A percentile compares a stretch with the other conserved stretches of the same genome.
phyloP scores from a whole-genome alignment of 2,329 filamentous ascomycete genomes.

The Cadophora sp. region DNA sequence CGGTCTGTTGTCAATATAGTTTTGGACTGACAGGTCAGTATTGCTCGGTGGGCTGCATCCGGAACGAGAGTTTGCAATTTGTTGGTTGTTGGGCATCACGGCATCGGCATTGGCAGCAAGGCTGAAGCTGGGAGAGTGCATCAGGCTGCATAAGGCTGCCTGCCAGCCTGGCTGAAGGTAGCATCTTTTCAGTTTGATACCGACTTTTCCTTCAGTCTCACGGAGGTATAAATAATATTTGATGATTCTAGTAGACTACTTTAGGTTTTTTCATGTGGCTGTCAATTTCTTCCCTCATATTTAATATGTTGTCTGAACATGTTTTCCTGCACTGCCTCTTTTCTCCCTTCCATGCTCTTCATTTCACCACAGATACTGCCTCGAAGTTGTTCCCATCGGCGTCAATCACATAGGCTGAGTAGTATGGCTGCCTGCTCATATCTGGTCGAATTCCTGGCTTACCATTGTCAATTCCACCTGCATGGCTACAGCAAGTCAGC shows the following conservation, averaged over 20 bases:
- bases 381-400: conserved; percentile 36
- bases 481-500: conserved; percentile 22
- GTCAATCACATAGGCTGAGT: conserved; percentile 31
- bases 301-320: neutral
- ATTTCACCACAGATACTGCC: conserved; percentile 34
- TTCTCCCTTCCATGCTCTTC: neutral
- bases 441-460: conserved; percentile 32
- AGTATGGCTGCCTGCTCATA: conserved; percentile 34
- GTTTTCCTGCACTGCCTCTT: neutral
- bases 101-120: neutral
- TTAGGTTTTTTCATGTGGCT: neutral
- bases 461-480: conserved; percentile 33
- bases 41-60: neutral
- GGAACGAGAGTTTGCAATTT: neutral
- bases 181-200: neutral
- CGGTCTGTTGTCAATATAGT: neutral
- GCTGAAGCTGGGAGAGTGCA: neutral
- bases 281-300: too few species aligned
- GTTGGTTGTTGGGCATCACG: neutral
- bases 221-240: too few species aligned
- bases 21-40: neutral
- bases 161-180: neutral
- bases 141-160: neutral
- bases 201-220: neutral
- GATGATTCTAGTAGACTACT: neutral